Base-by-base conservation (phyloP, 805 yeast species). In the Yamadazyma endophytica region DNA sequence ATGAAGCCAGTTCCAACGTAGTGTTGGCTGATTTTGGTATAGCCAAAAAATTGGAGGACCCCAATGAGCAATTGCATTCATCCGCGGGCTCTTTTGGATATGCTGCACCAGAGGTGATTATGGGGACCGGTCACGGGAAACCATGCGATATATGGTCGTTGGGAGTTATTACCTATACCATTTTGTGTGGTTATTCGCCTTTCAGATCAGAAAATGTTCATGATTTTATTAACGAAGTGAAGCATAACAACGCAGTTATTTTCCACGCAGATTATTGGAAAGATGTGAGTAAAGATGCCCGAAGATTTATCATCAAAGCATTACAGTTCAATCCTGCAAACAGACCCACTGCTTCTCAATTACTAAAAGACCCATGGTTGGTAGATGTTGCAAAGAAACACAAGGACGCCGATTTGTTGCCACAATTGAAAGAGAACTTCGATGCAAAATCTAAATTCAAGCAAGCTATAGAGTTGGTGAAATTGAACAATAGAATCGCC, bases 11-110 rank as follows among this genome's bases (percentile, higher is more conserved):
- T 39, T 79, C 95, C 6, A 78, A 75, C 33, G 68, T 90, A 21
- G 96, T 89, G 8, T 66, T 90, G 42, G 96, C 97, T 1, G 98
- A 90, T 61, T 90, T 90, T 57, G 98, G 98, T 29, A 92, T 90
- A 40, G 96, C 97, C 20, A 86, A 86, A 55, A 72, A 75, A 46
- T 62, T 90, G 42, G 66, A 69, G 36, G 56, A 68, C 9, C 70
- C 76, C 3, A 73, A 77, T 44, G 86, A 82, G 34, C 62, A 75
- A 37, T 64, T 86, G 37, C 77, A 70, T 19, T 65, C 81, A 14
- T 79, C 84, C 24, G 95, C 96, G 1, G 97, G 97, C 1, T 84
- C 96, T 1, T 79, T 86, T 58, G 97, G 98, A 2, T 90, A 90
- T 55, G 96, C 95, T 20, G 97, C 97, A 0, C 98, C 98, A 0